These are phyloP conservation scores for Hura crepitans DNA, from an alignment of 441 rosid species.

Conservation along the genomic window DNA sequence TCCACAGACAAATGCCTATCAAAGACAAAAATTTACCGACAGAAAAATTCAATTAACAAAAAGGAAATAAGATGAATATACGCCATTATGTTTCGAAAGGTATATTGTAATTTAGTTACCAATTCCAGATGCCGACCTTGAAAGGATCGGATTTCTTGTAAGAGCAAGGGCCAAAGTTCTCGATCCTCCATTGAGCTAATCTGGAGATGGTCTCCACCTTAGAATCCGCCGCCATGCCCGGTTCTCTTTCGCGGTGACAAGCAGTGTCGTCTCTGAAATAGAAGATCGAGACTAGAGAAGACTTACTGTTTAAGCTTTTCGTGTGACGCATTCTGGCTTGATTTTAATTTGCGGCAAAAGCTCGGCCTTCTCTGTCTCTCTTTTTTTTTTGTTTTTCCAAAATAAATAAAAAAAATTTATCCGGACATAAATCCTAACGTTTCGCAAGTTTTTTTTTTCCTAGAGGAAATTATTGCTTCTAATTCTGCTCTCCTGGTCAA, in stretches of 20 bases:
- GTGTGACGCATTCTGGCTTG: not conserved
- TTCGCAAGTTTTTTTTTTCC: no score
- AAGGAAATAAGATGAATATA: not conserved
- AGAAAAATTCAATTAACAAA: not conserved
- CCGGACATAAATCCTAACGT: no score
- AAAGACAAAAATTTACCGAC: not conserved
- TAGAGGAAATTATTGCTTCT: no score
- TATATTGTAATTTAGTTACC: constrained; percentile 30
- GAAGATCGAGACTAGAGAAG: not conserved
- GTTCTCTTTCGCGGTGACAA: not conserved
- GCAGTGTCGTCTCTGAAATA: not conserved
- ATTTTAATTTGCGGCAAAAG: not conserved
- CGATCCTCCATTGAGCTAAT: constrained; percentile 90
- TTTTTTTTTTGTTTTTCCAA: not conserved
- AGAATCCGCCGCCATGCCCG: constrained; percentile 62
- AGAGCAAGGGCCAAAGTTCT: constrained; percentile 68
- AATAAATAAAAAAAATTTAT: no score
- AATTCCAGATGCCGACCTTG: constrained; percentile 90
- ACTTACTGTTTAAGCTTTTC: not conserved
- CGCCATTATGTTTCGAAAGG: not conserved
- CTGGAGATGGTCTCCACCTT: constrained; percentile 87
- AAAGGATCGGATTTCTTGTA: constrained; percentile 84
- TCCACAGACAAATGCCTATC: constrained; percentile 73
- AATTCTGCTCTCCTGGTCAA: no score
- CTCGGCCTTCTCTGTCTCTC: not conserved